Evolutionary conservation across 2,329 filamentous ascomycete genomes (phyloP).

Genomic region (Karstenula rhodostoma): DNA sequence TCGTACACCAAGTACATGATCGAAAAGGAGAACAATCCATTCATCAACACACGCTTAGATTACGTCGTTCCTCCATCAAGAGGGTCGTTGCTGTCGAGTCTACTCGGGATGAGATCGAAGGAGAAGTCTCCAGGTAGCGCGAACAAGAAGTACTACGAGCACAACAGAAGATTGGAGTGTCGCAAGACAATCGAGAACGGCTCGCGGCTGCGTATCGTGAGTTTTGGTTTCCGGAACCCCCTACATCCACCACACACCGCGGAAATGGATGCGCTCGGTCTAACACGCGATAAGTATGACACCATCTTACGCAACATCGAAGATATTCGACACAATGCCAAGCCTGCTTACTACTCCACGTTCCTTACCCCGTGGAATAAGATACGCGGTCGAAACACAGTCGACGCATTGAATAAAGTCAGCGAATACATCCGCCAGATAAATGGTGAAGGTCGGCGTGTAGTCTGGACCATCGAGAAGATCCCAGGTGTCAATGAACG

Average conservation of each 20-base stretch:
- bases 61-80: slow-evolving; percentile 23
- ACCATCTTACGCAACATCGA: slow-evolving; percentile 28
- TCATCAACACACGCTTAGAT: slow-evolving; percentile 31
- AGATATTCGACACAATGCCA: slow-evolving; percentile 20
- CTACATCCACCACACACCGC: slow-evolving; percentile 35
- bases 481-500: slow-evolving; percentile 33
- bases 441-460: slow-evolving; percentile 25
- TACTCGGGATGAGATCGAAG: slow-evolving; percentile 22
- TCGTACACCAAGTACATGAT: slow-evolving; percentile 38
- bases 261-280: slow-evolving; percentile 34
- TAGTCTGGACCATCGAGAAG: slow-evolving; percentile 38
- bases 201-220: slow-evolving; percentile 28
- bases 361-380: slow-evolving; percentile 21
- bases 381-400: slow-evolving; percentile 23
- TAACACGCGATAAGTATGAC: slow-evolving; percentile 25
- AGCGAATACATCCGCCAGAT: slow-evolving; percentile 32
- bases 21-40: slow-evolving; percentile 32
- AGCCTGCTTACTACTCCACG: slow-evolving; percentile 10
- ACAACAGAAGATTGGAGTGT: slow-evolving; percentile 35
- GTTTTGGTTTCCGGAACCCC: slow-evolving; percentile 33
- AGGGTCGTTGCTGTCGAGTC: slow-evolving; percentile 7
- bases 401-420: slow-evolving; percentile 27
- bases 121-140: slow-evolving; percentile 20
- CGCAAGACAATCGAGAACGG: slow-evolving; percentile 33
- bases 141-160: slow-evolving; percentile 34